Conservation (phyloP, 768 basidiomycete genomes). For the Mycena belliarum region DNA sequence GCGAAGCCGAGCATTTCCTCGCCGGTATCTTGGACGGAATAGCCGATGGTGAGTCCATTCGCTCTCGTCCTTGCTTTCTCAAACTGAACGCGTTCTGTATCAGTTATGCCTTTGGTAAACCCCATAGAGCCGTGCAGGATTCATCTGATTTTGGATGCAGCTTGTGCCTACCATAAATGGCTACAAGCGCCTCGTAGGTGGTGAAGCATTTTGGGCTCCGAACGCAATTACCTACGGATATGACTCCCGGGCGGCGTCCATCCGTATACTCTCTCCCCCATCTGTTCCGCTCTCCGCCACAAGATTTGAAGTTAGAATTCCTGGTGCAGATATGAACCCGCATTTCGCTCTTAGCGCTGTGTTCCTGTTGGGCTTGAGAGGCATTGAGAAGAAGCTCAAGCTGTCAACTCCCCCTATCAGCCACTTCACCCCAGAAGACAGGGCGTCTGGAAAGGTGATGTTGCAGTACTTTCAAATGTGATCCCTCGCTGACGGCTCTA, state of each 20-base stretch:
- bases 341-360: constrained; percentile 88
- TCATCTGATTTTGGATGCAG: constrained; percentile 34
- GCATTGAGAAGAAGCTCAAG: constrained; percentile 74
- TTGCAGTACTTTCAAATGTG: neutral
- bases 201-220: constrained; percentile 93
- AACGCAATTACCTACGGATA: constrained; percentile 94
- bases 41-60: constrained; percentile 66
- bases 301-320: constrained; percentile 89
- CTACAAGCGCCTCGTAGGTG: constrained; percentile 94
- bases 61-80: neutral
- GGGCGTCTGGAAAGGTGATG: constrained; percentile 54
- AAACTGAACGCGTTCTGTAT: neutral
- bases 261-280: constrained; percentile 92
- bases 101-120: constrained; percentile 82
- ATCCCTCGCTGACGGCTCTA: constrained; percentile 21
- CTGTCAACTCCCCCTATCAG: constrained; percentile 74
- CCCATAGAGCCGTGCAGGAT: neutral
- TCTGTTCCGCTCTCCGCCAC: constrained; percentile 81
- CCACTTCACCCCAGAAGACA: constrained; percentile 55
- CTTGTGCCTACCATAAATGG: constrained; percentile 92
- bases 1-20: constrained; percentile 89
- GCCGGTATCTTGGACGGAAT: constrained; percentile 90
- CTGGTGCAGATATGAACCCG: constrained; percentile 97
- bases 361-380: constrained; percentile 83
- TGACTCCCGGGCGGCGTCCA: constrained; percentile 89